Base-by-base conservation (phyloP, 1,284 basidiomycete genomes). In the Ceratobasidium sp. region DNA sequence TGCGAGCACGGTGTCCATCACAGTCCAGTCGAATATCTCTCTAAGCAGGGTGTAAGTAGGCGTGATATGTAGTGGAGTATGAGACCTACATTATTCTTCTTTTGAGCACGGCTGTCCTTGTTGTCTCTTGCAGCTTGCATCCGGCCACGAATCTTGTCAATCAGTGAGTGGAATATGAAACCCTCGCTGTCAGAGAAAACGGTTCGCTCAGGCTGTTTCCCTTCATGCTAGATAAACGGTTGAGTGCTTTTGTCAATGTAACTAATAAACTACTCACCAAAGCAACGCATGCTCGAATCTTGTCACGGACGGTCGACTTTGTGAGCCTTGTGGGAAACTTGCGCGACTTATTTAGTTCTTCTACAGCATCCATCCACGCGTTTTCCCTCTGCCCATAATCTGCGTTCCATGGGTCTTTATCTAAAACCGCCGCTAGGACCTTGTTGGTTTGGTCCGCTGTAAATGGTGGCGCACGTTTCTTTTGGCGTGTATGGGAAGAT, bases 401-500 rank as follows among this genome's bases (percentile, higher is more conserved):
- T 6, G 3, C 26, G 52, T 53, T 53, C 52, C 52, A 53, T 26
- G 52, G 52, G 18, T 53, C 52, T 14, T 28, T 53, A 53, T 53
- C 52, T 18, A 32, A 9, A 9, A 53, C 52, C 3, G 52, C 52
- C 3, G 52, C 21, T 9, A 53, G 18, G 30, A 53, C 30, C 52
- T 53, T 53, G 52, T 53, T 53, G 52, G 52, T 53, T 28, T 53
- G 52, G 12, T 53, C 52, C 3, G 52, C 52, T 3, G 52, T 28
- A 26, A 53, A 53, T 10, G 52, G 52, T 5, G 52, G 18, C 10
- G 21, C 21, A 4, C 21, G 26, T 14, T 53, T 53, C 30, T 53
- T 53, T 5, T 26, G 10, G 5, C 52, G 12, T 8, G 26, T 53
- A 26, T 53, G 5, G 4, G 52, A 53, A 26, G 30, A 16, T 10